Percentiles rank a stretch among this genome's conserved stretches.
phyloP scores from a whole-genome alignment of 2,329 filamentous ascomycete species.

The Plectosphaerella plurivora region DNA sequence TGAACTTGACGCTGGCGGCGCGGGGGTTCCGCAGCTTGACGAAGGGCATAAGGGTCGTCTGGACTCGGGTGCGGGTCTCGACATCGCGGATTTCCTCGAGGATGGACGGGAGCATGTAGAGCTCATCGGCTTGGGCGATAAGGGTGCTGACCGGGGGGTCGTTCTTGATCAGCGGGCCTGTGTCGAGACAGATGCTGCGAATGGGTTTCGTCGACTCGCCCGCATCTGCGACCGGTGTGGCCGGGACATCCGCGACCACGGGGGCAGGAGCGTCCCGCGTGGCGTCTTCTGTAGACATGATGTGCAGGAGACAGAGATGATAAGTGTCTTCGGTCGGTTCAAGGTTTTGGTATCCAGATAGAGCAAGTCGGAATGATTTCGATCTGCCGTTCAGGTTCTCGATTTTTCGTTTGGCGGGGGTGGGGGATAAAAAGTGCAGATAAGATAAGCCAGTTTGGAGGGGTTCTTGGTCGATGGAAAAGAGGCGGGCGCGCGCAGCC shows the following conservation, averaged over 20 bases:
- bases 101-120: slow-evolving; percentile 83
- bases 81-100: slow-evolving; percentile 85
- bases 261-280: not conserved
- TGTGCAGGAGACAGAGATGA: not conserved
- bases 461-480: too few relatives aligned
- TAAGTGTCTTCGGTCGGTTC: not conserved
- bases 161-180: slow-evolving; percentile 91
- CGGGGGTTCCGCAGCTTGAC: slow-evolving; percentile 70
- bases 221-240: not conserved
- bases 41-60: slow-evolving; percentile 83
- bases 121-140: slow-evolving; percentile 67
- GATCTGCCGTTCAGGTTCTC: not conserved
- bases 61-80: slow-evolving; percentile 72
- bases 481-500: too few relatives aligned
- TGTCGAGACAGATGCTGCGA: slow-evolving; percentile 82
- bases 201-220: slow-evolving; percentile 56
- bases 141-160: slow-evolving; percentile 81
- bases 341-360: too few relatives aligned
- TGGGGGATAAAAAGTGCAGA: not conserved
- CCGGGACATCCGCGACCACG: not conserved
- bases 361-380: too few relatives aligned
- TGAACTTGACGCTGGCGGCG: slow-evolving; percentile 71
- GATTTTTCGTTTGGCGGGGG: not conserved
- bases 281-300: slow-evolving; percentile 6
- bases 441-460: not conserved